These are phyloP conservation scores for Spizellomyces punctatus DNA, from an alignment of 192 early-diverging fungal genomes.

Conservation along the genomic window DNA sequence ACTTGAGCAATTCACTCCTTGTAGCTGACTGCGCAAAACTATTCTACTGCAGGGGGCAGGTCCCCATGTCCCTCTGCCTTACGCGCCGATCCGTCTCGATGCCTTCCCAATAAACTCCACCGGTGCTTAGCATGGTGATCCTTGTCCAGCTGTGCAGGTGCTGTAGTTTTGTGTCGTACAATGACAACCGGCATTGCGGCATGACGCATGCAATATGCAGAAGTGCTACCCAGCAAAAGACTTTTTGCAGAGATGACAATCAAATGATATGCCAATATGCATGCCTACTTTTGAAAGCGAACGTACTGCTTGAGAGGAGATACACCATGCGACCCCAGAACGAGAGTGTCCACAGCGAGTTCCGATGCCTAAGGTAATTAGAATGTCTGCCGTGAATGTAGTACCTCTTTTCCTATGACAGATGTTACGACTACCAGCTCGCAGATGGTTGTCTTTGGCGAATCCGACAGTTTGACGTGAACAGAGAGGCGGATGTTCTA, in stretches of 20 bases:
- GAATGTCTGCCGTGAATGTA: too few species aligned
- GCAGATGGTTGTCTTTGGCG: neutral
- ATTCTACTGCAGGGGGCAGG: too few species aligned
- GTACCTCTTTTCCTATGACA: too few species aligned
- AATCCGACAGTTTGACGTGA: neutral
- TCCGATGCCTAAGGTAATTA: neutral
- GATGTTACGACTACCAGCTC: neutral
- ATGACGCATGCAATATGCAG: neutral
- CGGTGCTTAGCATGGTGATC: neutral
- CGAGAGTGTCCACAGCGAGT: neutral
- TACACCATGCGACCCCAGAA: neutral
- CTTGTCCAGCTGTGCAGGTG: neutral
- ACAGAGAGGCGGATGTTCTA: neutral
- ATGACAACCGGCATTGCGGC: conserved; percentile 4
- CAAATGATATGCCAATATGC: neutral
- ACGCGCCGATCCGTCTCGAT: too few species aligned
- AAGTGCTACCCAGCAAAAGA: neutral
- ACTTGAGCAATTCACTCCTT: too few species aligned
- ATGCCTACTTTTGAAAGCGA: neutral
- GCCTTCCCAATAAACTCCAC: neutral
- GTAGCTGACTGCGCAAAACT: too few species aligned
- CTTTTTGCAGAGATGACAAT: neutral
- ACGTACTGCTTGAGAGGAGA: conserved; percentile 1
- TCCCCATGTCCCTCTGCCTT: too few species aligned
- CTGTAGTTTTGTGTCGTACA: neutral